These are phyloP conservation scores for Penicillium cataractarum DNA, from an alignment of 495 filamentous ascomycete species.

Conservation along the genomic window DNA sequence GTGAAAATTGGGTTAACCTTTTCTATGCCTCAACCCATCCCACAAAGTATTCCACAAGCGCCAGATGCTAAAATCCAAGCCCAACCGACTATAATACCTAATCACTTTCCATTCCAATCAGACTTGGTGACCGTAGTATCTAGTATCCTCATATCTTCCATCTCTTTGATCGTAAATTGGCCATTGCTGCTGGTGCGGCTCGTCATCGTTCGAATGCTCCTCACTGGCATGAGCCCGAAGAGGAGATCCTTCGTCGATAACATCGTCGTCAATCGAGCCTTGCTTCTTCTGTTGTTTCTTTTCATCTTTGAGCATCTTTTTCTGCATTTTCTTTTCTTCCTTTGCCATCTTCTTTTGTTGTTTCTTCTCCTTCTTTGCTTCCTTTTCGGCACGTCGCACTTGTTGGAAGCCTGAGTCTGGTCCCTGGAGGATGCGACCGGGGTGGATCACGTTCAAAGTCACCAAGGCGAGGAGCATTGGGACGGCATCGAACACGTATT, in stretches of 20 bases:
- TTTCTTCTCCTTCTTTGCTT: conserved; percentile 20
- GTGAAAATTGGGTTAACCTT: no score
- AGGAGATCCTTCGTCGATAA: neutral
- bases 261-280: neutral
- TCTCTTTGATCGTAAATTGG: neutral
- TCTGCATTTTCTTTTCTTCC: conserved; percentile 15
- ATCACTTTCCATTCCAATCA: no score
- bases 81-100: neutral
- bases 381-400: conserved; percentile 6
- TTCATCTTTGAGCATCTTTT: conserved; percentile 8
- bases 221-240: neutral
- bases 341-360: conserved; percentile 9
- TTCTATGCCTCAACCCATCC: neutral
- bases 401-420: conserved; percentile 27
- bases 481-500: conserved; percentile 58
- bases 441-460: conserved; percentile 54
- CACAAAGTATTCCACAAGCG: neutral
- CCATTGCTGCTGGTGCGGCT: neutral
- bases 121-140: neutral
- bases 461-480: conserved; percentile 59
- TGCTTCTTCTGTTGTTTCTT: conserved; percentile 5
- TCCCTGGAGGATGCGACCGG: conserved; percentile 54
- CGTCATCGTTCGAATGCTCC: neutral
- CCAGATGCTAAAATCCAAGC: neutral
- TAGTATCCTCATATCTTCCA: neutral